A percentile compares a stretch with the other conserved stretches of the same genome.
phyloP scores from a whole-genome alignment of 495 filamentous ascomycete species.

The Geopyxis carbonaria region DNA sequence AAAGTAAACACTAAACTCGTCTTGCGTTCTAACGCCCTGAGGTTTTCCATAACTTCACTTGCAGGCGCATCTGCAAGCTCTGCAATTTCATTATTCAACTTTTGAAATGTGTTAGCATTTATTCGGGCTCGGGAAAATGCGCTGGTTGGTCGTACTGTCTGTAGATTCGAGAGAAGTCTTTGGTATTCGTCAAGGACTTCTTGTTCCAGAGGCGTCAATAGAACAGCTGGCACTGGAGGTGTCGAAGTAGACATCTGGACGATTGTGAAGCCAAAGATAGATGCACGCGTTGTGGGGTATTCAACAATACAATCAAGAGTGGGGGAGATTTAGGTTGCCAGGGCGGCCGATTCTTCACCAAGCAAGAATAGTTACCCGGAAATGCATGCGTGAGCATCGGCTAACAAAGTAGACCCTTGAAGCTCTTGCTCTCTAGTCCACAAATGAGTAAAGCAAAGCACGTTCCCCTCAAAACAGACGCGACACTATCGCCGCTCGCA shows the following conservation, averaged over 20 bases:
- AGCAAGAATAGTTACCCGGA: no score
- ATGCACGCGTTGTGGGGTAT: background rate
- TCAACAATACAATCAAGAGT: no score
- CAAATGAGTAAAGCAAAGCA: no score
- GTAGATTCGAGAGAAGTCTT: constrained; percentile 73
- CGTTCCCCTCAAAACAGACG: no score
- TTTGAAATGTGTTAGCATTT: constrained; percentile 8
- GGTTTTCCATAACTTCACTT: constrained; percentile 60
- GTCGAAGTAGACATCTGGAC: background rate
- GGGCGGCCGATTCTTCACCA: no score
- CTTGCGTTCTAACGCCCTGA: constrained; percentile 80
- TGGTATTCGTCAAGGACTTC: constrained; percentile 90
- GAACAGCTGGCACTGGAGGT: background rate
- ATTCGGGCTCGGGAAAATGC: constrained; percentile 24
- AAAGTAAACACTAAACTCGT: constrained; percentile 85
- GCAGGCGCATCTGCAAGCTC: constrained; percentile 45
- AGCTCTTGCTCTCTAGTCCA: no score
- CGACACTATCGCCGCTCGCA: no score
- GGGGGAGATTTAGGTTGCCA: no score
- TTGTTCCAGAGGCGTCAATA: constrained; percentile 65
- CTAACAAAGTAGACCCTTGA: no score
- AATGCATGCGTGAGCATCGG: no score
- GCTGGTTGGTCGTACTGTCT: constrained; percentile 44
- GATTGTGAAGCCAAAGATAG: background rate
- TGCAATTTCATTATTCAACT: constrained; percentile 48